Base-by-base conservation (phyloP, 345 rosid genomes). In the Ricinus communis region DNA sequence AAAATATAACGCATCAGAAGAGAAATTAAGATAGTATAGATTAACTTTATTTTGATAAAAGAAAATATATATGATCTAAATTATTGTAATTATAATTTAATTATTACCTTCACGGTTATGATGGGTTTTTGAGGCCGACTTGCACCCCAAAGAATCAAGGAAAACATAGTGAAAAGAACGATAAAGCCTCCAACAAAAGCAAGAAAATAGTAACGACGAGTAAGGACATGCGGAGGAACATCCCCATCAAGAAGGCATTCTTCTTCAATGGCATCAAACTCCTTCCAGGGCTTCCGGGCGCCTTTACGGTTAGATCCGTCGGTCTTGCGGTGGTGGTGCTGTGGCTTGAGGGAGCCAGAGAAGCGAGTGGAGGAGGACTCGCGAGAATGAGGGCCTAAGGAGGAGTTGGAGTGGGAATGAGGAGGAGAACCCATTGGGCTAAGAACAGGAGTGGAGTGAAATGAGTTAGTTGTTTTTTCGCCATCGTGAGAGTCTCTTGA, bases 351-450 rank as follows among this genome's bases (percentile, higher is more conserved):
- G 51, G 87, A 85, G 18, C 76, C 87, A 14, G 93, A 88, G 73
- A 84, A 80, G 50, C 91, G 88, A 10, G 90, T 84, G 53, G 96
- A 85, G 62, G 90, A 84, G 28, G 93, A 90, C 43, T 84, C 90
- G 0, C 88, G 88, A 9, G 93, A 87, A 63, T 82, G 91, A 18
- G 88, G 95, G 19, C 90, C 95, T 6, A 83, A 74, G 33, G 91
- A 89, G 25, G 95, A 87, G 87, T 87, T 87, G 65, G 87, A 86
- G 70, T 86, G 91, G 21, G 90, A 87, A 69, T 88, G 91, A 19
- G 88, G 93, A 12, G 91, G 96, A 0, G 96, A 90, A 11, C 86
- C 88, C 77, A 76, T 71, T 1, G 91, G 91, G 78, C 91, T 90
- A 41, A 88, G 71, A 1, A 74, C 85, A 2, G 91, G 93, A 7